These are phyloP conservation scores for Starmera dryadoides DNA, from an alignment of 805 yeast genomes.

Conservation along the genomic window DNA sequence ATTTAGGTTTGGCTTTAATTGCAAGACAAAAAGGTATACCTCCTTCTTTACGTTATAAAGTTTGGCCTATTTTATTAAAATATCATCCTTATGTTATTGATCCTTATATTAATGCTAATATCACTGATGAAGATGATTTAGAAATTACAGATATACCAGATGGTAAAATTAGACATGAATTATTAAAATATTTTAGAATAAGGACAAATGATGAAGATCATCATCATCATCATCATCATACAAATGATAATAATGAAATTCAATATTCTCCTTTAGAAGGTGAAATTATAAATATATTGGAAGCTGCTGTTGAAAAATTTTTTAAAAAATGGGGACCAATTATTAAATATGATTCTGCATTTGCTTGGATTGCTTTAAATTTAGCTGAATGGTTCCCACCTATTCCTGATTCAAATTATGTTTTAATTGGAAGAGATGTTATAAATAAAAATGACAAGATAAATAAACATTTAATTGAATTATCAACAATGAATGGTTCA, in stretches of 20 bases:
- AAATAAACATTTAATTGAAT: conserved; percentile 15
- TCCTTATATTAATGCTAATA: conserved; percentile 66
- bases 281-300: conserved; percentile 47
- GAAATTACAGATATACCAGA: conserved; percentile 20
- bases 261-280: conserved; percentile 30
- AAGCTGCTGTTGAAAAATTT: conserved; percentile 56
- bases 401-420: conserved; percentile 16
- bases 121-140: conserved; percentile 27
- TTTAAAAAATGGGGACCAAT: conserved; percentile 71
- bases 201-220: conserved; percentile 16
- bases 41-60: conserved; percentile 64
- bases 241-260: neutral
- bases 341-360: conserved; percentile 71
- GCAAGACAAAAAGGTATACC: conserved; percentile 86
- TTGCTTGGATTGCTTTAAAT: conserved; percentile 84
- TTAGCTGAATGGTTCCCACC: conserved; percentile 86
- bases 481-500: conserved; percentile 1
- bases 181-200: conserved; percentile 50
- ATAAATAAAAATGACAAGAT: conserved; percentile 9
- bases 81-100: conserved; percentile 79
- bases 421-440: conserved; percentile 17
- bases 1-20: conserved; percentile 67
- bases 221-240: no score
- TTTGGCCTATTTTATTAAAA: conserved; percentile 80
- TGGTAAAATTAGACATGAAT: conserved; percentile 42